phyloP scores from a whole-genome alignment of 768 basidiomycete genomes.

The Hericium rajendrae region DNA sequence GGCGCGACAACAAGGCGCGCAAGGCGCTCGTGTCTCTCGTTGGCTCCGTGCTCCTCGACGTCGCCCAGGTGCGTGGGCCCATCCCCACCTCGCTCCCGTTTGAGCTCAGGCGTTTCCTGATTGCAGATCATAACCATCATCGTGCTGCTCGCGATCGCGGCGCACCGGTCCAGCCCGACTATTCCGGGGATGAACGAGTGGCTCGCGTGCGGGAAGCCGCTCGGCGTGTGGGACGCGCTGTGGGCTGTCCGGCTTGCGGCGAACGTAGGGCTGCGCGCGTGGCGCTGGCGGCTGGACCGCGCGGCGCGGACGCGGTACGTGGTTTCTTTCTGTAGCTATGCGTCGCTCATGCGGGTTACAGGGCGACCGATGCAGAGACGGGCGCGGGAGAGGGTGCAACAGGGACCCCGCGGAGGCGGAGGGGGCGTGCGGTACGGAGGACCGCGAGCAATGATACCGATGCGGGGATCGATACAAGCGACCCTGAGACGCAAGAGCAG shows the following conservation, averaged over 20 bases:
- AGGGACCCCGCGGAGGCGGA: no score
- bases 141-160: constrained; percentile 38
- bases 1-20: constrained; percentile 40
- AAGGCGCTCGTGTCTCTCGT: constrained; percentile 45
- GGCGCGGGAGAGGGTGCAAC: neutral
- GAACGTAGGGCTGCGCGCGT: constrained; percentile 40
- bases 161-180: constrained; percentile 36
- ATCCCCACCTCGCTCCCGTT: neutral
- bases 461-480: no score
- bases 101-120: neutral
- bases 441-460: no score
- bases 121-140: constrained; percentile 42
- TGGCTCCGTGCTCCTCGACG: constrained; percentile 40
- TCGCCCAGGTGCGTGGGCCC: constrained; percentile 37
- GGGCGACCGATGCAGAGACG: neutral
- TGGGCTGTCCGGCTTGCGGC: constrained; percentile 50
- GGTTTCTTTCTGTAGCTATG: no score
- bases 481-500: neutral
- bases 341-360: neutral
- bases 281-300: constrained; percentile 39
- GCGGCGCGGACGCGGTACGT: constrained; percentile 5
- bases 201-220: constrained; percentile 50
- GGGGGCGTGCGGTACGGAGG: no score
- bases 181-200: constrained; percentile 40
- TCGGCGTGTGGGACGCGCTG: constrained; percentile 58